These are phyloP conservation scores for Penicillium concentricum DNA, from an alignment of 2,329 filamentous ascomycete species.

Conservation along the genomic window DNA sequence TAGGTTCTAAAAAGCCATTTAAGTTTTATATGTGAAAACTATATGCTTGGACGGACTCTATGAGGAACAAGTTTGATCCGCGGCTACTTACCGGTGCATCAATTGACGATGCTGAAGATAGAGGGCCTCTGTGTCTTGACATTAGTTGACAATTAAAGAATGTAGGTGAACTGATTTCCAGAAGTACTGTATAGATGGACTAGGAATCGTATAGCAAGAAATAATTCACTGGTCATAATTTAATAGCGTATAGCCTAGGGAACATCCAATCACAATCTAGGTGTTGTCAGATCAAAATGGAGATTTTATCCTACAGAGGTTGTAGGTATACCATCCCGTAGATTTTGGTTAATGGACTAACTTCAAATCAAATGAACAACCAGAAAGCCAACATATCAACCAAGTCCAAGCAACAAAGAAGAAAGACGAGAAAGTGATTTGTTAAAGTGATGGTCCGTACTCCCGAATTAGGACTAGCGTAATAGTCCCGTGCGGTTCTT, in stretches of 20 bases:
- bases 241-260: background rate
- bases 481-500: slow-evolving; percentile 31
- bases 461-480: slow-evolving; percentile 36
- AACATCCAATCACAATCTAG: slow-evolving; percentile 20
- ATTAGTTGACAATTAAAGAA: no score
- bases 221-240: background rate
- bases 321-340: background rate
- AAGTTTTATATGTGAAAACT: no score
- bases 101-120: no score
- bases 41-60: no score
- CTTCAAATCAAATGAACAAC: background rate
- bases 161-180: no score
- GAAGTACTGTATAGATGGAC: no score
- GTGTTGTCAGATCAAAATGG: slow-evolving; percentile 23
- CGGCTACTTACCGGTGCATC: no score
- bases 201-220: background rate
- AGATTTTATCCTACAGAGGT: background rate
- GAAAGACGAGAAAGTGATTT: background rate
- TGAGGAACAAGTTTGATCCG: no score
- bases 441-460: slow-evolving; percentile 6
- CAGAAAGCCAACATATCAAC: background rate
- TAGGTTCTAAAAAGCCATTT: background rate
- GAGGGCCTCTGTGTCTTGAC: no score
- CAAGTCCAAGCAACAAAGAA: background rate
- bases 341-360: background rate